These are phyloP conservation scores for Rutstroemia sp. DNA, from an alignment of 2,329 filamentous ascomycete genomes.

Conservation along the genomic window DNA sequence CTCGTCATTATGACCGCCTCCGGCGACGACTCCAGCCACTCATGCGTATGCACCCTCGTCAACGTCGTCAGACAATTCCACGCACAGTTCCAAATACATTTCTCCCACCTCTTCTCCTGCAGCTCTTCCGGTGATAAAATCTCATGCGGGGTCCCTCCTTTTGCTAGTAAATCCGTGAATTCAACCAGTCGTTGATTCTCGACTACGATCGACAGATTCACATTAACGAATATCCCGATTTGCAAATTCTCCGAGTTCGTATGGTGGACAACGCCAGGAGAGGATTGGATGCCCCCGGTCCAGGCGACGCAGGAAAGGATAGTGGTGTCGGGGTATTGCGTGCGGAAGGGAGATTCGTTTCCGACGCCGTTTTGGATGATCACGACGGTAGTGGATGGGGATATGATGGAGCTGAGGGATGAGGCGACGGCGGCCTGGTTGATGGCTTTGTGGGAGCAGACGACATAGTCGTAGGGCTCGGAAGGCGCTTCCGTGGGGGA, in stretches of 20 bases:
- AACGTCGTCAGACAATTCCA: constrained; percentile 55
- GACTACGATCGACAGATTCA: constrained; percentile 15
- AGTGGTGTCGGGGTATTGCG: constrained; percentile 40
- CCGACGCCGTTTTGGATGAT: constrained; percentile 55
- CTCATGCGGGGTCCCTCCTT: constrained; percentile 38
- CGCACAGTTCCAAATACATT: constrained; percentile 51
- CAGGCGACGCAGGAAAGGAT: constrained; percentile 49
- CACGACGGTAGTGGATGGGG: constrained; percentile 42
- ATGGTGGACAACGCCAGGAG: constrained; percentile 42
- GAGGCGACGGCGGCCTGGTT: constrained; percentile 33
- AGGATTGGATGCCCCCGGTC: constrained; percentile 43
- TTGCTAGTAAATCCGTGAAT: constrained; percentile 35
- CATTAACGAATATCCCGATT: constrained; percentile 43
- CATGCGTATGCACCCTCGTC: constrained; percentile 43
- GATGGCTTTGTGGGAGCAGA: constrained; percentile 49
- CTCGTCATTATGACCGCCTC: constrained; percentile 42
- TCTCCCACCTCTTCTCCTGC: constrained; percentile 49
- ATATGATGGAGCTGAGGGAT: constrained; percentile 30
- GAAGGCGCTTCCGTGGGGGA: constrained; percentile 39
- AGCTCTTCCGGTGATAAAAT: constrained; percentile 39
- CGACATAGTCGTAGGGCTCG: constrained; percentile 45
- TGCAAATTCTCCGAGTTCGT: constrained; percentile 46
- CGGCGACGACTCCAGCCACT: constrained; percentile 41
- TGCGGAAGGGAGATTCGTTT: constrained; percentile 47
- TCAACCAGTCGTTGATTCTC: constrained; percentile 34